Conservation (phyloP, 371 early-diverging fungal genomes). For the Capillidium heterosporum region DNA sequence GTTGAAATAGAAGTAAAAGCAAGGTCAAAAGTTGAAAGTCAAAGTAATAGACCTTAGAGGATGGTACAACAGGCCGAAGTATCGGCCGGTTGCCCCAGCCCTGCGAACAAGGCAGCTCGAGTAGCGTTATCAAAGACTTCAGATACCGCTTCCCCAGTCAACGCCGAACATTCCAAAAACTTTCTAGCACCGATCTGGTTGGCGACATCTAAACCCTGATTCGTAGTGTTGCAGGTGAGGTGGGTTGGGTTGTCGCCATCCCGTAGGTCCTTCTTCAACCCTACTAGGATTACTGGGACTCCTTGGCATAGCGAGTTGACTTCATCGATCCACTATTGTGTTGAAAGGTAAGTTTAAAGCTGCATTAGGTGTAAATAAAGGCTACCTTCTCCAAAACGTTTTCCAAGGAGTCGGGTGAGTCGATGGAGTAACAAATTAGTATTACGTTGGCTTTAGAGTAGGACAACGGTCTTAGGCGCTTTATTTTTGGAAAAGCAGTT, state of each 20-base stretch:
- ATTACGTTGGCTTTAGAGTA: constrained; percentile 84
- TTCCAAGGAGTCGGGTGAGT: constrained; percentile 72
- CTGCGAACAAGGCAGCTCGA: constrained; percentile 23
- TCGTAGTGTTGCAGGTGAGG: constrained; percentile 13
- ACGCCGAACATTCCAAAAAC: constrained; percentile 62
- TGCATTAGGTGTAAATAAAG: not conserved
- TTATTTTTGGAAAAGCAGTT: constrained; percentile 31
- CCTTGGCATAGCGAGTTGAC: constrained; percentile 44
- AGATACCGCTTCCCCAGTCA: constrained; percentile 45
- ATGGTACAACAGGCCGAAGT: not conserved
- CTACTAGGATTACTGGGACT: constrained; percentile 55
- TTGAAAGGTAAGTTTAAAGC: not conserved
- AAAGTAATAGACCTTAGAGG: not conserved
- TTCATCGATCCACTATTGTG: constrained; percentile 50
- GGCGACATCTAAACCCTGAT: constrained; percentile 38
- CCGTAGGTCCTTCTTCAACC: constrained; percentile 56
- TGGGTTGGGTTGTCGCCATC: constrained; percentile 22
- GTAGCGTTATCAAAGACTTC: constrained; percentile 58
- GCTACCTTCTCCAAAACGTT: constrained; percentile 57
- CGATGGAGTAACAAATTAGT: constrained; percentile 67
- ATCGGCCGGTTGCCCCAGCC: not conserved
- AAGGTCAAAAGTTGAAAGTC: too few species aligned
- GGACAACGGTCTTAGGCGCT: constrained; percentile 73
- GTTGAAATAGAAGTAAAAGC: too few species aligned
- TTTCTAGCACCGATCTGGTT: constrained; percentile 47